These are phyloP conservation scores for Sporothrix variecibatus DNA, from an alignment of 2,329 filamentous ascomycete species.

Conservation along the genomic window DNA sequence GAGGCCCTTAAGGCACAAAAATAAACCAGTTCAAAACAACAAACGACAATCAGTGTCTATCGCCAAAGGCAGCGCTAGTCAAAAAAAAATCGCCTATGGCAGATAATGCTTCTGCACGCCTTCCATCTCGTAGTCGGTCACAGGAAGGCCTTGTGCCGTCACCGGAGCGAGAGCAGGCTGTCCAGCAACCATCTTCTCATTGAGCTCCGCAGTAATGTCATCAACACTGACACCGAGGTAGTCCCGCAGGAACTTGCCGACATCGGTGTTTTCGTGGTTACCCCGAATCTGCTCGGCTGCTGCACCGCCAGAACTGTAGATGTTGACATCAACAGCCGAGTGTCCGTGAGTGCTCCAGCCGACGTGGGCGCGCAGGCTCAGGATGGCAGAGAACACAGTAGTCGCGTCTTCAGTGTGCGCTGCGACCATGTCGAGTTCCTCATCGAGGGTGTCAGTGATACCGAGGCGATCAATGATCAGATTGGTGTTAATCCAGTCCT, in stretches of 20 bases:
- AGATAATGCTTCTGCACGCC: constrained; percentile 1
- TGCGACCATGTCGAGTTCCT: constrained; percentile 70
- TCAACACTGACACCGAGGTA: constrained; percentile 82
- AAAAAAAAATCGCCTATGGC: neutral
- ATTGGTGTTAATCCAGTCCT: constrained; percentile 66
- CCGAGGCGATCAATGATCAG: constrained; percentile 73
- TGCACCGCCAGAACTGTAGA: constrained; percentile 77
- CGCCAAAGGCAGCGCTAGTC: neutral
- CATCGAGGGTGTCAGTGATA: constrained; percentile 69
- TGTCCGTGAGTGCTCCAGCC: constrained; percentile 96
- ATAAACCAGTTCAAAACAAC: neutral
- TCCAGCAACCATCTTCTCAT: constrained; percentile 44
- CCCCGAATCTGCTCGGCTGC: constrained; percentile 67
- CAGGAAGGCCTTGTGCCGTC: neutral
- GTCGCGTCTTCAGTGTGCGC: constrained; percentile 56
- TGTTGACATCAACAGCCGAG: constrained; percentile 91
- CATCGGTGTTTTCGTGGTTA: constrained; percentile 93
- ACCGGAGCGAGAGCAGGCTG: neutral
- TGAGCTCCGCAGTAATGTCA: constrained; percentile 73
- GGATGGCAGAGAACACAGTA: constrained; percentile 74
- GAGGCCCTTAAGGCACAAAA: neutral
- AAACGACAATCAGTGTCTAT: neutral
- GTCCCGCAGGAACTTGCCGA: constrained; percentile 76
- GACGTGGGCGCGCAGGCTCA: constrained; percentile 82
- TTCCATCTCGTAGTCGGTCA: constrained; percentile 22